A percentile compares a stretch with the other conserved stretches of the same genome.
phyloP scores from a whole-genome alignment of 2,329 filamentous ascomycete species.

The Seiridium cupressi region DNA sequence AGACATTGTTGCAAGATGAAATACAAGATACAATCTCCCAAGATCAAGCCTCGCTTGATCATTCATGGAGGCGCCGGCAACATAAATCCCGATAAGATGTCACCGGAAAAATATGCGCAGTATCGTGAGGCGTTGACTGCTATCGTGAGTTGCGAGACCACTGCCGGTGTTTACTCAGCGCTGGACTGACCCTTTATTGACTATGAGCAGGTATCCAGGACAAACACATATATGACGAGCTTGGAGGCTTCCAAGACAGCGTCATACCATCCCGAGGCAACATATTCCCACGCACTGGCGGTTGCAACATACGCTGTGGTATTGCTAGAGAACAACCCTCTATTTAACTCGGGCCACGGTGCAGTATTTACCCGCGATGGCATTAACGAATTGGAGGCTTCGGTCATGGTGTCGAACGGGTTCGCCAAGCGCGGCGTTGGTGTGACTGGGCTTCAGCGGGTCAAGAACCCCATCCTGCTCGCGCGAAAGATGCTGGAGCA shows the following conservation, averaged over 20 bases:
- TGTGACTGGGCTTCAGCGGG: constrained; percentile 68
- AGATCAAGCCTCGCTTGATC: constrained; percentile 56
- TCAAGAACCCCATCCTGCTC: constrained; percentile 78
- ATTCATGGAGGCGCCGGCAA: constrained; percentile 74
- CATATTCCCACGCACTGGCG: constrained; percentile 62
- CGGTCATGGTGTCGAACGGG: constrained; percentile 77
- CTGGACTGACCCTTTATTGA: neutral
- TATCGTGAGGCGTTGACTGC: constrained; percentile 61
- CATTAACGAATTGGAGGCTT: constrained; percentile 81
- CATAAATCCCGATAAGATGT: constrained; percentile 58
- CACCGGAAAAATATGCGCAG: constrained; percentile 53
- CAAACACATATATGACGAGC: constrained; percentile 45
- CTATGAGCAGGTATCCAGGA: constrained; percentile 37
- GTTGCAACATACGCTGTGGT: constrained; percentile 73
- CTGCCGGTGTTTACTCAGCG: too few relatives aligned
- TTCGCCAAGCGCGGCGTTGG: constrained; percentile 75
- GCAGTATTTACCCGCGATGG: constrained; percentile 85
- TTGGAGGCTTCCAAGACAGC: constrained; percentile 13
- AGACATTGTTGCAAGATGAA: constrained; percentile 33
- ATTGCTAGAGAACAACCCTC: constrained; percentile 73
- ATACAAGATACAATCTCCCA: constrained; percentile 28
- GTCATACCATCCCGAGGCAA: neutral
- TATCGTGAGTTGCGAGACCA: constrained; percentile 46
- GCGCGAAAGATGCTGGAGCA: constrained; percentile 69
- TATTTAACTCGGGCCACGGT: constrained; percentile 83